phyloP scores from a whole-genome alignment of 2,329 filamentous ascomycete genomes.

The Penicillium sp. region DNA sequence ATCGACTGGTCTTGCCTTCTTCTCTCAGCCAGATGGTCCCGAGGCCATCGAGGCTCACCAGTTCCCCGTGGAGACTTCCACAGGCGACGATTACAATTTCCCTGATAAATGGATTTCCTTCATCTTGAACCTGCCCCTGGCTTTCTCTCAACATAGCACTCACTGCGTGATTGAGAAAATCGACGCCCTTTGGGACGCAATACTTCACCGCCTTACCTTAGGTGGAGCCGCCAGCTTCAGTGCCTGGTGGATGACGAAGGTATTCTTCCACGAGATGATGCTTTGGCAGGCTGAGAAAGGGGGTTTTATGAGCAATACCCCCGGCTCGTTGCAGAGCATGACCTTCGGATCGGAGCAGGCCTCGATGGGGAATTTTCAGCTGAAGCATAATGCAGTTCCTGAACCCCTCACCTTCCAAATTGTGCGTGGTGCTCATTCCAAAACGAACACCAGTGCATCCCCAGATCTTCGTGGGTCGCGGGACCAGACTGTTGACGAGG shows the following conservation, averaged over 20 bases:
- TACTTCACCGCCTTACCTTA: conserved; percentile 50
- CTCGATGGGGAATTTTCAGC: conserved; percentile 25
- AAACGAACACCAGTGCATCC: conserved; percentile 25
- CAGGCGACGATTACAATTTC: conserved; percentile 51
- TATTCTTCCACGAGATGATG: conserved; percentile 94
- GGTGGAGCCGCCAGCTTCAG: conserved; percentile 52
- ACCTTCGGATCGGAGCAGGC: conserved; percentile 30
- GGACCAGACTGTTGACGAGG: conserved; percentile 22
- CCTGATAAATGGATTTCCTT: conserved; percentile 53
- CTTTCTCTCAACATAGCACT: conserved; percentile 47
- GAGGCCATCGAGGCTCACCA: conserved; percentile 37
- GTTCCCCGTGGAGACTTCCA: conserved; percentile 42
- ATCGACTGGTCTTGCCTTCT: conserved; percentile 38
- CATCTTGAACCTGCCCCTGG: conserved; percentile 45
- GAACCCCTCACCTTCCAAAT: conserved; percentile 27
- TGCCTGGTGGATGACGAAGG: conserved; percentile 74
- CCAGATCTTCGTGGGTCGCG: conserved; percentile 23
- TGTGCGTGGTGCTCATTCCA: conserved; percentile 23
- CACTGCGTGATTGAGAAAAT: conserved; percentile 52
- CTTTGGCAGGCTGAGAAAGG: conserved; percentile 87
- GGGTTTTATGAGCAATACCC: conserved; percentile 72
- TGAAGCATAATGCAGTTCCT: conserved; percentile 26
- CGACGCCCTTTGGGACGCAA: conserved; percentile 48
- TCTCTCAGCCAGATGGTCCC: conserved; percentile 39
- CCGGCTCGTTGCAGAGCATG: conserved; percentile 38